phyloP scores from a whole-genome alignment of 1,139 yeast genomes.

The Taphrina betulina region DNA sequence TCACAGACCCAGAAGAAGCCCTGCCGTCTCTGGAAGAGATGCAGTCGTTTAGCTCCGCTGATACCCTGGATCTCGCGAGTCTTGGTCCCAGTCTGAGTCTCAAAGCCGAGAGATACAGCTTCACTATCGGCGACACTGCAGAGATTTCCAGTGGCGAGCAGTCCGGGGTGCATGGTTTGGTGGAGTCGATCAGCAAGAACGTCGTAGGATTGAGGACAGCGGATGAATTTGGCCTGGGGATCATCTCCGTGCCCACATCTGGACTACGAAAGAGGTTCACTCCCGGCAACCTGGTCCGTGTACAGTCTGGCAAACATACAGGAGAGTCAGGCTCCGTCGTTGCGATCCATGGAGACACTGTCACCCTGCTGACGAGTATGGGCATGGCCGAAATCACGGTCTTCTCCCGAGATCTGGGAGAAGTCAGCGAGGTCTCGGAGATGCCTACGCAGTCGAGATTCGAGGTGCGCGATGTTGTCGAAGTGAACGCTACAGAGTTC shows the following conservation, averaged over 20 bases:
- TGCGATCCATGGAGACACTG: slow-evolving; percentile 75
- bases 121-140: slow-evolving; percentile 93
- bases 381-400: slow-evolving; percentile 85
- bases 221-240: slow-evolving; percentile 42
- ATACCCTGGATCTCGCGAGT: slow-evolving; percentile 79
- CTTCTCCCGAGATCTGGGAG: slow-evolving; percentile 53
- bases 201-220: slow-evolving; percentile 38
- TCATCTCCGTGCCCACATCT: slow-evolving; percentile 70
- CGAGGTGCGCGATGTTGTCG: slow-evolving; percentile 86
- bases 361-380: slow-evolving; percentile 84
- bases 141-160: slow-evolving; percentile 93
- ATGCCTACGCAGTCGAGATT: slow-evolving; percentile 66
- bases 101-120: slow-evolving; percentile 53
- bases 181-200: slow-evolving; percentile 51
- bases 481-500: slow-evolving; percentile 77
- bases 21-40: slow-evolving; percentile 87
- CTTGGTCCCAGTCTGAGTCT: slow-evolving; percentile 81
- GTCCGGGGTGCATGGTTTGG: slow-evolving; percentile 81
- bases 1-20: slow-evolving; percentile 76
- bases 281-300: slow-evolving; percentile 94
- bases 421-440: slow-evolving; percentile 52
- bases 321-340: slow-evolving; percentile 96
- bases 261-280: slow-evolving; percentile 81
- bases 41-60: slow-evolving; percentile 76
- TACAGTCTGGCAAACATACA: slow-evolving; percentile 82